Evolutionary conservation across 306 rosid genomes (phyloP).

Genomic region (Prinsepia uniflora): DNA sequence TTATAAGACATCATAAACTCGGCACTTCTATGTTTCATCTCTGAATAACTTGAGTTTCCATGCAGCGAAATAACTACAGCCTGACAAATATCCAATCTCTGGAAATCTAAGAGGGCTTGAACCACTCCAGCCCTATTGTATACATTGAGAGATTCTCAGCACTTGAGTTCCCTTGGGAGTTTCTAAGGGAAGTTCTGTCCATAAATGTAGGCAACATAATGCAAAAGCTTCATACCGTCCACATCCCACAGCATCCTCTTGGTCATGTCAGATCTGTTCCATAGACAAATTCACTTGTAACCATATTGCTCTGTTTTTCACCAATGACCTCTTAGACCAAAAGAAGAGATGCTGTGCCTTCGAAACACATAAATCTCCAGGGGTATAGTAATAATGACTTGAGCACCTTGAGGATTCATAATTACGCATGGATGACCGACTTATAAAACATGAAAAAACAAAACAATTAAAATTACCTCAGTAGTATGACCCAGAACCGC

Average conservation of each 20-base stretch:
- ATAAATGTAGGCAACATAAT: conserved; percentile 41
- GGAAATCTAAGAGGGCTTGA: conserved; percentile 33
- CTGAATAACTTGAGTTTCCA: conserved; percentile 38
- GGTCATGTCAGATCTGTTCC: conserved; percentile 67
- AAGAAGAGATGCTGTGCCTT: conserved; percentile 41
- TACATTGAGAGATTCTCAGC: conserved; percentile 17
- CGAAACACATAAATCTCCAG: conserved; percentile 31
- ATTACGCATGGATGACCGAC: not conserved
- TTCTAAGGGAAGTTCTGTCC: conserved; percentile 45
- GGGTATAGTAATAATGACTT: conserved; percentile 14
- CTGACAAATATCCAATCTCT: conserved; percentile 25
- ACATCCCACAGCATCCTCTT: conserved; percentile 72
- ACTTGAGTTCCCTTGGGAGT: conserved; percentile 4
- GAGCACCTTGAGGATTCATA: not conserved
- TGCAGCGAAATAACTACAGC: conserved; percentile 37
- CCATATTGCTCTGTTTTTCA: conserved; percentile 48
- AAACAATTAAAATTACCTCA: conserved; percentile 47
- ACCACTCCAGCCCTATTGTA: conserved; percentile 30
- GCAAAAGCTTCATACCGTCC: conserved; percentile 51
- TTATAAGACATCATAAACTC: conserved; percentile 32
- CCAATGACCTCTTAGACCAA: conserved; percentile 45
- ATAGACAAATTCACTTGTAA: conserved; percentile 69
- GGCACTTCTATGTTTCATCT: conserved; percentile 36
- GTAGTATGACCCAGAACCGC: conserved; percentile 84
- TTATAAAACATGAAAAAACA: not conserved